These are phyloP conservation scores for Cronartium quercuum DNA, from an alignment of 1,284 basidiomycete genomes.

Conservation along the genomic window DNA sequence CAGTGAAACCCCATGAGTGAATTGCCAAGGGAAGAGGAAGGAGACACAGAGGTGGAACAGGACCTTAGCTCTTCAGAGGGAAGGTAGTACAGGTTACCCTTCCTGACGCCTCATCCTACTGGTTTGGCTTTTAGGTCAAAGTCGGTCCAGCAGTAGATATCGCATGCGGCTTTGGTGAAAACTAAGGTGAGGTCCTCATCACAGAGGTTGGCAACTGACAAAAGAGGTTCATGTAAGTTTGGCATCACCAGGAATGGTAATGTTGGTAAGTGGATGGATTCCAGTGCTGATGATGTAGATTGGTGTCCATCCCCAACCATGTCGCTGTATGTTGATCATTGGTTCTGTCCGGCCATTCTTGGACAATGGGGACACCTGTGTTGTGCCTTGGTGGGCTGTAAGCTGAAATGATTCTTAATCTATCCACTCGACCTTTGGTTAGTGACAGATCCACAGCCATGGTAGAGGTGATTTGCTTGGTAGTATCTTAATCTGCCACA, in stretches of 20 bases:
- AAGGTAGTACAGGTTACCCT: too few relatives aligned
- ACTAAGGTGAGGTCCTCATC: not conserved
- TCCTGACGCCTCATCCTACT: not conserved
- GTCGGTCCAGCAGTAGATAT: not conserved
- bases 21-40: not conserved
- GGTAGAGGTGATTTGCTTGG: not conserved
- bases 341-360: not conserved
- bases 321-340: not conserved
- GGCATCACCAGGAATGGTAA: not conserved
- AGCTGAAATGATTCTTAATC: not conserved
- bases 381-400: not conserved
- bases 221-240: not conserved
- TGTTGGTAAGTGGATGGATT: not conserved
- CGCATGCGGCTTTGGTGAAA: not conserved
- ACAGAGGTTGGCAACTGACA: not conserved
- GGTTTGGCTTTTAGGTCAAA: not conserved
- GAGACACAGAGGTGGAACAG: too few relatives aligned
- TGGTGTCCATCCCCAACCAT: not conserved
- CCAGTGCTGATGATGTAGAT: not conserved
- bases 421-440: not conserved
- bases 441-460: not conserved
- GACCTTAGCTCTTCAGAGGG: too few relatives aligned
- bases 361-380: not conserved
- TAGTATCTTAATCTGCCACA: not conserved
- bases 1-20: not conserved